A percentile compares a stretch with the other conserved stretches of the same genome.
Evolutionary conservation across 2,329 filamentous ascomycete species (phyloP).

Genomic region (Stagonosporopsis tanaceti): DNA sequence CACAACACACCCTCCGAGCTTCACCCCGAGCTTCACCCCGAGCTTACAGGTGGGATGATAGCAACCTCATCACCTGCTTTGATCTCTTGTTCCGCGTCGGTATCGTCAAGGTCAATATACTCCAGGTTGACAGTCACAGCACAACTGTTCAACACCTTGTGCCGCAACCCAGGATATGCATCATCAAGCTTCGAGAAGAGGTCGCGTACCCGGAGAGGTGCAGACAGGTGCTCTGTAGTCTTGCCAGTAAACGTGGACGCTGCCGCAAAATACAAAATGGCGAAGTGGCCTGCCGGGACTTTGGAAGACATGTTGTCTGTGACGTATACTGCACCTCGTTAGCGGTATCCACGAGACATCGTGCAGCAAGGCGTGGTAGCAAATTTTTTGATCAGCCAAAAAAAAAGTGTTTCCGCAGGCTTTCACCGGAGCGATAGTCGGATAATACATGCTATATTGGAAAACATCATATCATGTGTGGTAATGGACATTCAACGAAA

Average conservation of each 20-base stretch:
- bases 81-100: constrained; percentile 61
- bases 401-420: constrained; percentile 41
- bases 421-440: constrained; percentile 44
- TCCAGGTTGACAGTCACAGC: constrained; percentile 82
- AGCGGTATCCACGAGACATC: constrained; percentile 12
- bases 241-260: constrained; percentile 76
- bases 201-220: constrained; percentile 68
- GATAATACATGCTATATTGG: constrained; percentile 61
- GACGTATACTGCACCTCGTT: constrained; percentile 22
- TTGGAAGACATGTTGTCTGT: constrained; percentile 53
- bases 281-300: constrained; percentile 72
- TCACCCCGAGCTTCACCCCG: constrained; percentile 73
- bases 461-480: constrained; percentile 45
- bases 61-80: constrained; percentile 82
- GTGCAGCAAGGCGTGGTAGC: not conserved
- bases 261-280: constrained; percentile 81
- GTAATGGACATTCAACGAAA: not conserved
- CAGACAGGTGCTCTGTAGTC: constrained; percentile 69
- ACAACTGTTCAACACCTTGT: constrained; percentile 74
- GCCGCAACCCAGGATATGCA: constrained; percentile 72
- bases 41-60: constrained; percentile 88
- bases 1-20: not conserved
- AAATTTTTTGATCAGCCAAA: constrained; percentile 41
- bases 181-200: constrained; percentile 74
- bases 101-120: constrained; percentile 74